phyloP scores from a whole-genome alignment of 441 rosid species.

The Capsella rubella region DNA sequence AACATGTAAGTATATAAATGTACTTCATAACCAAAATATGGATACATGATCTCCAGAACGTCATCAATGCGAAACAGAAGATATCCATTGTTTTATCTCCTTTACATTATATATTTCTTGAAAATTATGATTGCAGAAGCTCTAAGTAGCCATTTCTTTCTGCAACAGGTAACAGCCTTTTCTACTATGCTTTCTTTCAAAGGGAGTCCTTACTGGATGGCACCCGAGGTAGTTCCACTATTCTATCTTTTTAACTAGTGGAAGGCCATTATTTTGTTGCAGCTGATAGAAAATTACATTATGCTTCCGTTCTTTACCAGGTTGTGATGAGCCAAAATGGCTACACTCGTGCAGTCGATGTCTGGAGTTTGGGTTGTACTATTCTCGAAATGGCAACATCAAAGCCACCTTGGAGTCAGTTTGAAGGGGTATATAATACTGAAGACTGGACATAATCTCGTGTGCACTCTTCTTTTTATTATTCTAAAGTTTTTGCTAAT shows the following conservation, averaged over 20 bases:
- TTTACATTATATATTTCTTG: not conserved
- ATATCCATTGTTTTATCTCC: not conserved
- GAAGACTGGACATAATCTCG: conserved; percentile 21
- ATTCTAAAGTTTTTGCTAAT: conserved; percentile 14
- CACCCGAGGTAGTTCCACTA: conserved; percentile 81
- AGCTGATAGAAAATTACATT: conserved; percentile 13
- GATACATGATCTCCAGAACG: not conserved
- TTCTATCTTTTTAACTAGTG: conserved; percentile 4
- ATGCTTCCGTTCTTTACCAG: conserved; percentile 48
- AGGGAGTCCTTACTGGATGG: conserved; percentile 99
- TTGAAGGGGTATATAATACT: conserved; percentile 78
- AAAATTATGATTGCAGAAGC: conserved; percentile 17
- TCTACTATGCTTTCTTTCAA: conserved; percentile 95
- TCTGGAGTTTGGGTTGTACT: conserved; percentile 98
- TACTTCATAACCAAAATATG: conserved; percentile 1
- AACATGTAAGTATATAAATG: conserved; percentile 66
- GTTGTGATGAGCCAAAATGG: conserved; percentile 94
- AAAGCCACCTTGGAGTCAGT: conserved; percentile 95
- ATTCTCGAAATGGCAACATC: conserved; percentile 96
- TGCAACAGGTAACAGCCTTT: conserved; percentile 68
- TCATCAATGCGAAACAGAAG: not conserved
- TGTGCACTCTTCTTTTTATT: conserved; percentile 9
- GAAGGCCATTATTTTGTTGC: conserved; percentile 20
- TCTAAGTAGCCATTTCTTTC: conserved; percentile 35
- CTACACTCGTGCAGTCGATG: conserved; percentile 83